Conservation (phyloP, 164 flowering plant species). For the Kingdonia uniflora region DNA sequence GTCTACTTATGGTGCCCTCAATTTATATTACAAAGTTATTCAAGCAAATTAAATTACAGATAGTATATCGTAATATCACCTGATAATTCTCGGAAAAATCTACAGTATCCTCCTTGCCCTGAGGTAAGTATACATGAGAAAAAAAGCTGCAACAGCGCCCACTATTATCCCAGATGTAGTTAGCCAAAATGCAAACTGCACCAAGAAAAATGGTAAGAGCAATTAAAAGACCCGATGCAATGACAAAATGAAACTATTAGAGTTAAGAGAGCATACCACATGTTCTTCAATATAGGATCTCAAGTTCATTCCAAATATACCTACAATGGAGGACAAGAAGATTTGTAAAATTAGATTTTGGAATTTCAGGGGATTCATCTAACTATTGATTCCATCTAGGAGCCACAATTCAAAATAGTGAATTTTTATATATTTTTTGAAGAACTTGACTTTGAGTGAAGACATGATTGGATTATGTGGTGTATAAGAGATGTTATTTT, state of each 20-base stretch:
- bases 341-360: no score
- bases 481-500: no score
- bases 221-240: not conserved
- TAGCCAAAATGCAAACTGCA: conserved; percentile 93
- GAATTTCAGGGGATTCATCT: no score
- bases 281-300: conserved; percentile 93
- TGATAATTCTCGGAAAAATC: not conserved
- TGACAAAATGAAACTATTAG: not conserved
- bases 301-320: conserved; percentile 98
- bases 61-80: no score
- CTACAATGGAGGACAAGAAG: conserved; percentile 29
- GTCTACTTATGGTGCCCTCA: no score
- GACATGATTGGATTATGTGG: no score
- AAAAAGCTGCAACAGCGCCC: conserved; percentile 71
- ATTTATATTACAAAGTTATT: no score
- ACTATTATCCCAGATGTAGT: conserved; percentile 77
- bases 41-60: no score
- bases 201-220: conserved; percentile 1
- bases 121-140: conserved; percentile 67
- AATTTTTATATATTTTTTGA: not conserved
- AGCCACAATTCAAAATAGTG: not conserved
- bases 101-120: conserved; percentile 61
- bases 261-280: conserved; percentile 39
- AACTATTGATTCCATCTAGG: no score
- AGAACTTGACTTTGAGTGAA: no score